Evolutionary conservation across 371 early-diverging fungal species (phyloP), one percentile per base, ranked within the genome.

Genomic region (Sporodiniella umbellata): DNA sequence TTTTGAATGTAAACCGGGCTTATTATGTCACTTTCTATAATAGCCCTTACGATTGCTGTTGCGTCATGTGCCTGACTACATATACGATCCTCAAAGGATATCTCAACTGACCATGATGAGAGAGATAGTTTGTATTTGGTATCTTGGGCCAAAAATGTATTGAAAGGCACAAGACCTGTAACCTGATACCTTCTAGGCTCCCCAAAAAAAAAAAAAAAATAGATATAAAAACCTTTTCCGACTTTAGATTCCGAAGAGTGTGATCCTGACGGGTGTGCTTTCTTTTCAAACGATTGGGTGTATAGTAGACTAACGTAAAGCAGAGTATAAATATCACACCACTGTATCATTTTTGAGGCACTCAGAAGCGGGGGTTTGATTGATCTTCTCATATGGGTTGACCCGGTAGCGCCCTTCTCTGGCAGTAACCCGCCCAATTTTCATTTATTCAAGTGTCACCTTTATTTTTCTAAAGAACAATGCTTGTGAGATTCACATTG

Each of bases 161-260:
- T 15, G 64, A 72, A 63, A 60, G 64, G 22, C 60, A 75, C 45
- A 71, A 75, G 52, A 50, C 48, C 26, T 46, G 59, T 12, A 75
- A 75, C 44, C 33, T 63, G 22, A 70, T 72, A n/a, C n/a, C n/a
- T n/a, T n/a, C n/a, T n/a, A n/a, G n/a, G n/a, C n/a, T n/a, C n/a
- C n/a, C n/a, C n/a, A n/a, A n/a, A n/a, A n/a, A n/a, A n/a, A n/a
- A n/a, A n/a, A n/a, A n/a, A n/a, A n/a, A n/a, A n/a, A n/a, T n/a
- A n/a, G n/a, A n/a, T n/a, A n/a, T n/a, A n/a, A n/a, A 68, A 58
- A 64, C 45, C 70, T 72, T 19, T 69, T 68, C 33, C 61, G 60
- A 65, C 70, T 0, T 53, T 75, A 10, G 76, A 72, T 0, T 66
- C 76, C 15, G 57, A 65, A 8, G 68, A 70, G 12, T 75, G 76